Evolutionary conservation across 208 protist genomes (phyloP).

Genomic region (Lotmaria passim): DNA sequence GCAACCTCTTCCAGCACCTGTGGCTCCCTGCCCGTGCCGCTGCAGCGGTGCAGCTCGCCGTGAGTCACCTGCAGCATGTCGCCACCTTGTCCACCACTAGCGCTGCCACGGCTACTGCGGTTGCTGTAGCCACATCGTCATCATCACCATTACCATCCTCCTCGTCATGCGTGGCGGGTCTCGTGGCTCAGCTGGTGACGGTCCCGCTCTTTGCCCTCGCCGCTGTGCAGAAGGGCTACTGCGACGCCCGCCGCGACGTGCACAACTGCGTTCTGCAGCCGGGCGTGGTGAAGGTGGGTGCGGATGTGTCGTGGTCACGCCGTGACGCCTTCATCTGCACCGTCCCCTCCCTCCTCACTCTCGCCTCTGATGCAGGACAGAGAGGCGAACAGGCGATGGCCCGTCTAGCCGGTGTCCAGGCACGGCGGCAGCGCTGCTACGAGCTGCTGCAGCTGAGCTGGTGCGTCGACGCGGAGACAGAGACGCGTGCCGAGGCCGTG

Average conservation of each 20-base stretch:
- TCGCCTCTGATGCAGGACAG: slow-evolving; percentile 52
- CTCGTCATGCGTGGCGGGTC: slow-evolving; percentile 12
- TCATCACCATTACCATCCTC: background rate
- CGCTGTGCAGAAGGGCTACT: slow-evolving; percentile 59
- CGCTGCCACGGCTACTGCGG: too few species aligned
- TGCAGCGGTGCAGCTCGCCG: slow-evolving; percentile 23
- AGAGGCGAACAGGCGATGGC: slow-evolving; percentile 57
- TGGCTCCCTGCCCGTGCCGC: slow-evolving; percentile 25
- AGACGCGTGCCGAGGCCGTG: slow-evolving; percentile 35
- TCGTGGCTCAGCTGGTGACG: slow-evolving; percentile 49
- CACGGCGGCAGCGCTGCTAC: slow-evolving; percentile 29
- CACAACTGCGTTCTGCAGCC: slow-evolving; percentile 63
- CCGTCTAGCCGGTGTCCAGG: slow-evolving; percentile 22
- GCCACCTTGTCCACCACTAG: too few species aligned
- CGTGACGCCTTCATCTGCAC: slow-evolving; percentile 54
- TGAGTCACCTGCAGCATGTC: slow-evolving; percentile 22
- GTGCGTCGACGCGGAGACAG: slow-evolving; percentile 40
- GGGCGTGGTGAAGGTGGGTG: slow-evolving; percentile 61
- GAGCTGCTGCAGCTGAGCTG: slow-evolving; percentile 42
- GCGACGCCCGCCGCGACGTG: slow-evolving; percentile 73
- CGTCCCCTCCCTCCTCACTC: slow-evolving; percentile 61
- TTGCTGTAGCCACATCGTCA: too few species aligned
- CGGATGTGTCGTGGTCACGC: slow-evolving; percentile 36
- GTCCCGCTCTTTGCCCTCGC: slow-evolving; percentile 54
- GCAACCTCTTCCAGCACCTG: slow-evolving; percentile 28